phyloP scores from a whole-genome alignment of 2,329 filamentous ascomycete species.

The Diaporthe australafricana region DNA sequence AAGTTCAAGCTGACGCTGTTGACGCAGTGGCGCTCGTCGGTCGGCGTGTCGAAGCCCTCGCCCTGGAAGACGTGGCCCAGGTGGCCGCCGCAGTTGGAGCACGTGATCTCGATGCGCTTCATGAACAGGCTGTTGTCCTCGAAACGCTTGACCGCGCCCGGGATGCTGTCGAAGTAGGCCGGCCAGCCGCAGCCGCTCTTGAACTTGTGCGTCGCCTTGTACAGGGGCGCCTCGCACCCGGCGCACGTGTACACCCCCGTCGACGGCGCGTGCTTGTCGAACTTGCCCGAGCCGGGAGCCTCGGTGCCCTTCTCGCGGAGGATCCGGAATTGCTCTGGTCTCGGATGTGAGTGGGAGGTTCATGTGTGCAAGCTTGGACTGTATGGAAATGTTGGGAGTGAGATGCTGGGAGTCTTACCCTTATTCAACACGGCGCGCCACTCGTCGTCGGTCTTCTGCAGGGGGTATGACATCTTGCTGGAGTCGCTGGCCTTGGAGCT shows the following conservation, averaged over 20 bases:
- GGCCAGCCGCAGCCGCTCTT: slow-evolving; percentile 97
- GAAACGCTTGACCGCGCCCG: slow-evolving; percentile 87
- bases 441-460: slow-evolving; percentile 83
- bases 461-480: slow-evolving; percentile 78
- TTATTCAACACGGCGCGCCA: slow-evolving; percentile 87
- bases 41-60: slow-evolving; percentile 85
- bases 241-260: slow-evolving; percentile 88
- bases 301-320: slow-evolving; percentile 95
- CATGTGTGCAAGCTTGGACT: too few relatives aligned
- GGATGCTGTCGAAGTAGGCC: slow-evolving; percentile 95
- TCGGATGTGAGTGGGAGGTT: background rate
- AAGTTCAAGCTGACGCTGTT: slow-evolving; percentile 94
- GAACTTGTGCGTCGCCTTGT: slow-evolving; percentile 95
- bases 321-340: slow-evolving; percentile 91
- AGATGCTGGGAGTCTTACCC: slow-evolving; percentile 47
- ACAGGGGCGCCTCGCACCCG: slow-evolving; percentile 87
- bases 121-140: slow-evolving; percentile 84
- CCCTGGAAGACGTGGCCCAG: slow-evolving; percentile 93
- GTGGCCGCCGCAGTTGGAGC: slow-evolving; percentile 93
- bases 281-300: slow-evolving; percentile 80
- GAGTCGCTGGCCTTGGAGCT: slow-evolving; percentile 65
- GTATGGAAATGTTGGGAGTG: background rate
- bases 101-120: slow-evolving; percentile 91
- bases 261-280: slow-evolving; percentile 84
- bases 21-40: slow-evolving; percentile 96